A percentile compares a stretch with the other conserved stretches of the same genome.
Evolutionary conservation across 176 grass and related monocot species (phyloP).

Genomic region (Rhynchospora tenuis): DNA sequence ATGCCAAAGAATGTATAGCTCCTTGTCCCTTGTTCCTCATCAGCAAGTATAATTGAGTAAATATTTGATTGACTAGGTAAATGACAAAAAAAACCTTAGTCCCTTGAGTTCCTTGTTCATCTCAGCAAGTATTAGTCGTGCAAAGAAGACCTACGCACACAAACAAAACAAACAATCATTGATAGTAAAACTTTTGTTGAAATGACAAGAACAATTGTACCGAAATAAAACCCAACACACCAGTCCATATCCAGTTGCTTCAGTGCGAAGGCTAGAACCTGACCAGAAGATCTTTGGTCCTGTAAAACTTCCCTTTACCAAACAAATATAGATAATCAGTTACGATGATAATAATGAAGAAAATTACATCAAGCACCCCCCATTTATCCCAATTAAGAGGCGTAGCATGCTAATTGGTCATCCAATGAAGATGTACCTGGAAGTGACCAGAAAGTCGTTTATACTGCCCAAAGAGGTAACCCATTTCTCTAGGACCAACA

Average conservation of each 20-base stretch:
- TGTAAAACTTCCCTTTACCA: constrained; percentile 98
- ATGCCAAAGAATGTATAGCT: background rate
- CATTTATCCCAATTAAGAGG: constrained; percentile 1
- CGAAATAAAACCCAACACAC: constrained; percentile 41
- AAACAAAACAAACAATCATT: background rate
- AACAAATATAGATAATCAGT: constrained; percentile 48
- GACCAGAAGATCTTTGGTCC: constrained; percentile 99
- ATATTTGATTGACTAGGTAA: background rate
- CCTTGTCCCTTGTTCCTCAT: too few species aligned
- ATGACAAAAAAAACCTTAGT: constrained; percentile 55
- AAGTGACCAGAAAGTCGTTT: constrained; percentile 94
- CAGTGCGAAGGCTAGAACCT: constrained; percentile 96
- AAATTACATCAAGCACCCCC: background rate
- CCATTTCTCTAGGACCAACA: constrained; percentile 96
- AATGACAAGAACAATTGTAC: constrained; percentile 18
- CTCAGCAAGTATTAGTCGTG: constrained; percentile 95
- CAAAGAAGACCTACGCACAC: constrained; percentile 77
- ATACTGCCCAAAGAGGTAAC: constrained; percentile 97
- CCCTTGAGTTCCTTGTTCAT: constrained; percentile 99
- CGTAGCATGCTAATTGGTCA: background rate
- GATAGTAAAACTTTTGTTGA: constrained; percentile 18
- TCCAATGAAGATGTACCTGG: constrained; percentile 48
- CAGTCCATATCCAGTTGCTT: constrained; percentile 98
- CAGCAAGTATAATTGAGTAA: constrained; percentile 14
- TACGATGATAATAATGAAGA: background rate